Evolutionary conservation across 441 rosid genomes (phyloP).

Genomic region (Syzygium malaccense): DNA sequence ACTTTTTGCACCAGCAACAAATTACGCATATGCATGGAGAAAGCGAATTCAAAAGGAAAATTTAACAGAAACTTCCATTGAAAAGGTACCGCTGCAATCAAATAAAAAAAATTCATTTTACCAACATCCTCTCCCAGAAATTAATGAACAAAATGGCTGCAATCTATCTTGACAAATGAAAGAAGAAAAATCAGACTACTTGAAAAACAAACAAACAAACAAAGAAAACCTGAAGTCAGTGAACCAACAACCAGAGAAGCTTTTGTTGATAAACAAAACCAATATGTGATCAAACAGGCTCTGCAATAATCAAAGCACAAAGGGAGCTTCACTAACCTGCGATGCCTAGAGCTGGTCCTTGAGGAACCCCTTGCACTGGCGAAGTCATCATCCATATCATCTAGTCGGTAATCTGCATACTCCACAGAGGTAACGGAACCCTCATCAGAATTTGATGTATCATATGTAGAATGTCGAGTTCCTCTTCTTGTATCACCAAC

Average conservation of each 20-base stretch:
- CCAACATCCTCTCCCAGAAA: not conserved
- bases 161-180: not conserved
- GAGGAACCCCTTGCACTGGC: constrained; percentile 39
- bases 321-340: constrained; percentile 43
- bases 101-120: not conserved
- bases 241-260: not conserved
- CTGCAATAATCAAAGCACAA: not conserved
- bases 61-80: not conserved
- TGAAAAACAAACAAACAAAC: not conserved
- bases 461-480: constrained; percentile 55
- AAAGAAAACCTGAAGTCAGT: constrained; percentile 1
- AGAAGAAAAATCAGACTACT: not conserved
- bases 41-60: not conserved
- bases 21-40: not conserved
- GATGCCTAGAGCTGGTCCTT: constrained; percentile 60
- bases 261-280: not conserved
- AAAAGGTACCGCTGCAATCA: not conserved
- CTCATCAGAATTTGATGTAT: constrained; percentile 81
- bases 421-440: constrained; percentile 85
- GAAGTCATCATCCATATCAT: constrained; percentile 80
- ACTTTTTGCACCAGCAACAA: not conserved
- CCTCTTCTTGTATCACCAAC: constrained; percentile 71
- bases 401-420: constrained; percentile 70
- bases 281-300: not conserved
- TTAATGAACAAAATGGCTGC: not conserved